Evolutionary conservation across 371 early-diverging fungal genomes (phyloP).

Genomic region (Dichotomocladium elegans): DNA sequence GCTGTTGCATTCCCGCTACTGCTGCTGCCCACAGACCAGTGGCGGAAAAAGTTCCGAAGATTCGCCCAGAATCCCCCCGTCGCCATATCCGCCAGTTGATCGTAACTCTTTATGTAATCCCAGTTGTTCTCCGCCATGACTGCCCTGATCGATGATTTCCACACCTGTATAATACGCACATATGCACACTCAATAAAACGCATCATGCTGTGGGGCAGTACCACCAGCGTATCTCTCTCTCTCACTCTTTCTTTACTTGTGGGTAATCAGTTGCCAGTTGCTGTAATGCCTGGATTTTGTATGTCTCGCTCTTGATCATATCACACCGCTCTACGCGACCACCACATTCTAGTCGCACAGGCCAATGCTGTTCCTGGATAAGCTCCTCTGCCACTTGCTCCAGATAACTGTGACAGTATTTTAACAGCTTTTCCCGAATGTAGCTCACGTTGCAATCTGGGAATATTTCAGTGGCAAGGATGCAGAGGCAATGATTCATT

Average conservation of each 20-base stretch:
- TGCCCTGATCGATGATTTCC: constrained; percentile 53
- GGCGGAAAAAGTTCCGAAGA: constrained; percentile 27
- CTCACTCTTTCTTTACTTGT: constrained; percentile 17
- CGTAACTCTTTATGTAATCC: constrained; percentile 42
- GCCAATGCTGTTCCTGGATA: constrained; percentile 12
- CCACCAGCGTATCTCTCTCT: not conserved
- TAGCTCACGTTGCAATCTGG: constrained; percentile 43
- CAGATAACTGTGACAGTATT: constrained; percentile 26
- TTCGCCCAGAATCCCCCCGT: constrained; percentile 41
- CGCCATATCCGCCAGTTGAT: constrained; percentile 35
- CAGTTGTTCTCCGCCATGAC: constrained; percentile 56
- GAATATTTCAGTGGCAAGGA: constrained; percentile 47
- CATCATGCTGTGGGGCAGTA: no score
- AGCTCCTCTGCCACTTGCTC: constrained; percentile 31
- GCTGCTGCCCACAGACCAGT: constrained; percentile 22
- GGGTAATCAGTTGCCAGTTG: constrained; percentile 36
- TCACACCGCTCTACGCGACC: constrained; percentile 34
- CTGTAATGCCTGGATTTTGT: constrained; percentile 29
- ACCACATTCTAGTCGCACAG: constrained; percentile 32
- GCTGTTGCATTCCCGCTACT: not conserved
- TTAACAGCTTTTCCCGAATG: constrained; percentile 30
- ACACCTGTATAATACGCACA: constrained; percentile 22
- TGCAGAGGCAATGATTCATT: constrained; percentile 30
- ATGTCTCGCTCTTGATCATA: constrained; percentile 27
- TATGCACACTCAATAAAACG: not conserved